phyloP scores from a whole-genome alignment of 768 basidiomycete species.

The Saitozyma podzolica region DNA sequence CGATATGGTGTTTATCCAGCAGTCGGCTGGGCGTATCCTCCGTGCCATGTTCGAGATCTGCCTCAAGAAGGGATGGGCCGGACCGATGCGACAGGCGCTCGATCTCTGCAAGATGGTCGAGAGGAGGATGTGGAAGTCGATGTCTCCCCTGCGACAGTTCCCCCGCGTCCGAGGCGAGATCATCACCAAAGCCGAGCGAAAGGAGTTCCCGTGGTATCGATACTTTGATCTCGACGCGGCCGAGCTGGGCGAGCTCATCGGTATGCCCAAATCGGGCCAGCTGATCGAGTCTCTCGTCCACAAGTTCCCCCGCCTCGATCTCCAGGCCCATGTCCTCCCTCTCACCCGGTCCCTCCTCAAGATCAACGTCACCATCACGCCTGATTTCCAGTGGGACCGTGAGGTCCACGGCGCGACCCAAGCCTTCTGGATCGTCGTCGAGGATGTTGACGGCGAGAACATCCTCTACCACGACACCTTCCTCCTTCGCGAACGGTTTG shows the following conservation, averaged over 20 bases:
- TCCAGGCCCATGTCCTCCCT: conserved; percentile 94
- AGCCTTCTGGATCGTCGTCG: conserved; percentile 88
- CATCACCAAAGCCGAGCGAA: conserved; percentile 83
- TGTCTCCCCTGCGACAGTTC: conserved; percentile 97
- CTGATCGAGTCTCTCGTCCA: conserved; percentile 91
- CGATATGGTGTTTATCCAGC: conserved; percentile 83
- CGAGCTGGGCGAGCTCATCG: conserved; percentile 92
- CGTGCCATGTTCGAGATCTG: conserved; percentile 98
- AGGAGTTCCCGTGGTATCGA: conserved; percentile 98
- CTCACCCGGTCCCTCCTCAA: conserved; percentile 90
- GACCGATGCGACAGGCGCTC: conserved; percentile 84
- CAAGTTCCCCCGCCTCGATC: conserved; percentile 91
- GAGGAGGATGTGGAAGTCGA: conserved; percentile 82
- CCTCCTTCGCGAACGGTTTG: conserved; percentile 84
- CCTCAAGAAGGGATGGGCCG: conserved; percentile 95
- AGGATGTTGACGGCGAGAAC: conserved; percentile 95
- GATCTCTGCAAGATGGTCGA: conserved; percentile 95
- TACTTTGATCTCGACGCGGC: conserved; percentile 85
- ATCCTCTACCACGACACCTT: conserved; percentile 94
- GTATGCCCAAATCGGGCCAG: conserved; percentile 87
- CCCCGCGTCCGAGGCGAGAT: conserved; percentile 67
- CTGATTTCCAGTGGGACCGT: conserved; percentile 99
- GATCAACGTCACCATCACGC: conserved; percentile 87
- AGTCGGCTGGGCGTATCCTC: conserved; percentile 93
- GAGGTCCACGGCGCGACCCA: conserved; percentile 86